phyloP scores from a whole-genome alignment of 208 protist species.

The Trypanosoma boissoni region DNA sequence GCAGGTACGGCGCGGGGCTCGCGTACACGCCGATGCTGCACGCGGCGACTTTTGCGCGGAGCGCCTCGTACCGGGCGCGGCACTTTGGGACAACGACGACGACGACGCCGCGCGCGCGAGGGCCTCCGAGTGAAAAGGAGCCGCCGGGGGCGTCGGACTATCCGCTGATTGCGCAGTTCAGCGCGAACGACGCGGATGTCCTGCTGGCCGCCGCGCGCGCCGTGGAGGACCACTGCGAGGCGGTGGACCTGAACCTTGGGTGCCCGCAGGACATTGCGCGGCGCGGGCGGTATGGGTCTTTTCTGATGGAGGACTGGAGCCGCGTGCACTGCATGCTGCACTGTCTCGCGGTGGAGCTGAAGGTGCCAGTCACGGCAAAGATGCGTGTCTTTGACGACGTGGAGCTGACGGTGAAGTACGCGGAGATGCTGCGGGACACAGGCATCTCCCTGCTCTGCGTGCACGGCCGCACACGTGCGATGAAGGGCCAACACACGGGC shows the following conservation, averaged over 20 bases:
- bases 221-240: conserved; percentile 75
- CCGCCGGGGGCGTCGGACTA: conserved; percentile 44
- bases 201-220: conserved; percentile 56
- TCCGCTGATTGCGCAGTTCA: conserved; percentile 89
- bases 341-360: conserved; percentile 75
- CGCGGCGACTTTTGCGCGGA: conserved; percentile 50
- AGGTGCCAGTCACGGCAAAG: conserved; percentile 90
- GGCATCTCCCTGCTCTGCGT: conserved; percentile 80
- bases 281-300: conserved; percentile 90
- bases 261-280: conserved; percentile 93
- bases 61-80: conserved; percentile 50
- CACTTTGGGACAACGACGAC: conserved; percentile 51
- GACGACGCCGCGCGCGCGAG: conserved; percentile 20
- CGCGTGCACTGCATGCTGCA: conserved; percentile 79
- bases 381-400: conserved; percentile 90
- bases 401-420: conserved; percentile 82
- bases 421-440: conserved; percentile 77
- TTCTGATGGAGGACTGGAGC: conserved; percentile 90
- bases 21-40: conserved; percentile 92
- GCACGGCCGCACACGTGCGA: conserved; percentile 83
- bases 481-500: conserved; percentile 74
- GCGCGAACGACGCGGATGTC: conserved; percentile 59
- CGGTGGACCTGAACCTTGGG: conserved; percentile 89
- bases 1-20: conserved; percentile 73
- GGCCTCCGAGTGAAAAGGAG: conserved; percentile 11